phyloP scores from a whole-genome alignment of 2,329 filamentous ascomycete species.

The Neurospora sp. region DNA sequence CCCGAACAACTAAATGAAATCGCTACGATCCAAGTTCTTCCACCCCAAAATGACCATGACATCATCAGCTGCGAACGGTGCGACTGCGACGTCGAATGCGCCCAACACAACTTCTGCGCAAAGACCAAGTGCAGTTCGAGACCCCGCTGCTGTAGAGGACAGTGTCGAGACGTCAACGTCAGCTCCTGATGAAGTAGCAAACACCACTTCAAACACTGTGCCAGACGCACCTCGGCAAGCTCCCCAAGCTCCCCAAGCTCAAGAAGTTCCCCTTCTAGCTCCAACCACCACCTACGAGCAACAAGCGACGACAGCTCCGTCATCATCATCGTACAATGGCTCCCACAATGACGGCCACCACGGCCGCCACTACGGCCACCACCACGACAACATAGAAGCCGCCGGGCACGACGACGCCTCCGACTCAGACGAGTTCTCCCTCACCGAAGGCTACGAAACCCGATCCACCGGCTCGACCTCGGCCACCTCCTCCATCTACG shows the following conservation, averaged over 20 bases:
- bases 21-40: background rate
- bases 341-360: background rate
- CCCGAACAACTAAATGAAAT: background rate
- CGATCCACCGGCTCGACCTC: conserved; percentile 15
- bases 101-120: background rate
- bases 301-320: no score
- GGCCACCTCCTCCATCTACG: conserved; percentile 17
- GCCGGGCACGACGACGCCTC: conserved; percentile 5
- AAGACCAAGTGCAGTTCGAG: background rate
- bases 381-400: conserved; percentile 5
- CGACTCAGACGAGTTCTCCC: conserved; percentile 12
- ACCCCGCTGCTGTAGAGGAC: background rate
- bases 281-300: background rate
- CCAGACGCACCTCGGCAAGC: background rate
- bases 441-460: conserved; percentile 14
- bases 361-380: background rate
- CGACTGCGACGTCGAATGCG: background rate
- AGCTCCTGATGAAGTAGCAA: background rate
- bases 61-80: background rate
- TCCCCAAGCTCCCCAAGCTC: background rate
- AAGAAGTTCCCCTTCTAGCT: background rate
- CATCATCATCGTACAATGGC: background rate
- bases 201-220: background rate
- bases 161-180: background rate
- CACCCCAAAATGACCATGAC: background rate